A percentile compares a stretch with the other conserved stretches of the same genome.
phyloP scores from a whole-genome alignment of 1,139 yeast genomes.

The Pichia sp. region DNA sequence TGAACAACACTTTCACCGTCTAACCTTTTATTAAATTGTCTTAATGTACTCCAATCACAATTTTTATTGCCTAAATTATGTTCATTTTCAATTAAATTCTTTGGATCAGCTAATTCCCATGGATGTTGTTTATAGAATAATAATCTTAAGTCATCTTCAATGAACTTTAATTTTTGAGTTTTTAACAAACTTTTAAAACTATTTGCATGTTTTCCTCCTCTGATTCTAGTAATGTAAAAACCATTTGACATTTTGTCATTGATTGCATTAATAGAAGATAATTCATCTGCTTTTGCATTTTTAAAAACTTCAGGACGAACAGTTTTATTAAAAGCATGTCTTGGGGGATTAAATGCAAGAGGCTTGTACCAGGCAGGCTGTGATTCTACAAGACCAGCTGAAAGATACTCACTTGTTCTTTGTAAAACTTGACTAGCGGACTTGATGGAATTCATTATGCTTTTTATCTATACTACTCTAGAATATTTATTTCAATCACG shows the following conservation, averaged over 20 bases:
- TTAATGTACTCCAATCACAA: constrained; percentile 72
- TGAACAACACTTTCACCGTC: constrained; percentile 96
- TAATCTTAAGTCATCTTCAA: constrained; percentile 78
- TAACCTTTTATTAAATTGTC: constrained; percentile 64
- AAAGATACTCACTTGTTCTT: constrained; percentile 65
- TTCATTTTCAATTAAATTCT: constrained; percentile 66
- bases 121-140: constrained; percentile 91
- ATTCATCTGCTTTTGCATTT: constrained; percentile 18
- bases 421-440: constrained; percentile 64
- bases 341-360: constrained; percentile 75
- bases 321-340: constrained; percentile 40
- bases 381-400: constrained; percentile 53
- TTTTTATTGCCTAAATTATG: constrained; percentile 46
- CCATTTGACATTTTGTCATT: constrained; percentile 19
- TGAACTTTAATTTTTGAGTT: constrained; percentile 58
- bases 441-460: constrained; percentile 26
- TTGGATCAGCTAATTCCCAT: constrained; percentile 97
- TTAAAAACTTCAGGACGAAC: constrained; percentile 23
- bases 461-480: background rate
- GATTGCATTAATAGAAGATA: constrained; percentile 7
- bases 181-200: constrained; percentile 33
- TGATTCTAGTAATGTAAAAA: constrained; percentile 47
- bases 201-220: constrained; percentile 17
- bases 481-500: too few species aligned
- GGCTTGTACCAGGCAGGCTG: constrained; percentile 88